phyloP scores from a whole-genome alignment of 2,329 filamentous ascomycete species.

The Alternaria ventricosa region DNA sequence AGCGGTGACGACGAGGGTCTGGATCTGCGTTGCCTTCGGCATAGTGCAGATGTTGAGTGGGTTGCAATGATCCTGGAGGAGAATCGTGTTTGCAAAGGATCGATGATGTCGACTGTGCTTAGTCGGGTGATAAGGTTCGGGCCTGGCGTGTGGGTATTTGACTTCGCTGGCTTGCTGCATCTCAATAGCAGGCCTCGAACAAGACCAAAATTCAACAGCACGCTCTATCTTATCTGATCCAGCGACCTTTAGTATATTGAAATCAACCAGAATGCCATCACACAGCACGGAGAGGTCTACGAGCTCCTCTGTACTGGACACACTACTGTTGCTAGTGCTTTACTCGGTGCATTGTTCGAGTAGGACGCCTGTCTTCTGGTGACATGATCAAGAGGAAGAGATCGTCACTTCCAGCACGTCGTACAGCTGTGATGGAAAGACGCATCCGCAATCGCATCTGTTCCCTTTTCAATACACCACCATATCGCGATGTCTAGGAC shows the following conservation, averaged over 20 bases:
- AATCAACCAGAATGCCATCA: background rate
- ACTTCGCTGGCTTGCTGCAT: background rate
- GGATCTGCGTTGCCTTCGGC: conserved; percentile 4
- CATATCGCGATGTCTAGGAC: background rate
- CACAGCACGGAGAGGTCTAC: background rate
- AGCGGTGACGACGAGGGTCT: conserved; percentile 4
- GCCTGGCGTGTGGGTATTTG: background rate
- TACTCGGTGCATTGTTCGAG: background rate
- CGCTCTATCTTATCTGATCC: background rate
- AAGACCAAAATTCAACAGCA: background rate
- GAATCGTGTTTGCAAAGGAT: conserved; percentile 1
- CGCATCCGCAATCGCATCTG: background rate
- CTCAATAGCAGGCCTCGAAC: background rate
- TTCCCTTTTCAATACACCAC: background rate
- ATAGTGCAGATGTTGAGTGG: background rate
- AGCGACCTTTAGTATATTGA: background rate
- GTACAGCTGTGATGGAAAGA: background rate
- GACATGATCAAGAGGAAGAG: background rate
- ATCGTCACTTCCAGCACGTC: background rate
- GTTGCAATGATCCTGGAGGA: background rate
- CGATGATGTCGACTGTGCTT: background rate
- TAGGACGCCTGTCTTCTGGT: background rate
- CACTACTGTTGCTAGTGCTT: background rate
- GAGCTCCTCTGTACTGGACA: background rate
- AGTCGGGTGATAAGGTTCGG: background rate